Percentiles rank a stretch among this genome's conserved stretches.
Evolutionary conservation across 768 basidiomycete species (phyloP).

Genomic region (Cystoderma amianthinum): DNA sequence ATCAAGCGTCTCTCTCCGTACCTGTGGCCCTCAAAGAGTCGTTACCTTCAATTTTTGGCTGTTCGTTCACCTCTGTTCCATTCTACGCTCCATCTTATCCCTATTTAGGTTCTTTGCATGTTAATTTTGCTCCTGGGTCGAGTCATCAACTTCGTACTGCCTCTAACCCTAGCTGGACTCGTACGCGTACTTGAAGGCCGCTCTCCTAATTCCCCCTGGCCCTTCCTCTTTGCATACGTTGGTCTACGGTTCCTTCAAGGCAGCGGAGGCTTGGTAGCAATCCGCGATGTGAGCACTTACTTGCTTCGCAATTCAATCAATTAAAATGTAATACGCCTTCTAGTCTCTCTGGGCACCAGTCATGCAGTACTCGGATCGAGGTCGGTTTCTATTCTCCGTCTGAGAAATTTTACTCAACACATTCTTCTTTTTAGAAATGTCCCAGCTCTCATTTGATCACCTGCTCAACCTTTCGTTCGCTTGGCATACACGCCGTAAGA

Average conservation of each 20-base stretch:
- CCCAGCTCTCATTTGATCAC: slow-evolving; percentile 79
- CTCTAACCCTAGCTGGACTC: slow-evolving; percentile 63
- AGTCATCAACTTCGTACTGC: slow-evolving; percentile 67
- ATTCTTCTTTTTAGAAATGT: slow-evolving; percentile 56
- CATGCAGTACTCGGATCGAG: slow-evolving; percentile 81
- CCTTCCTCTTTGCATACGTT: slow-evolving; percentile 62
- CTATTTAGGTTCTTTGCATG: slow-evolving; percentile 53
- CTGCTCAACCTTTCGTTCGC: slow-evolving; percentile 80
- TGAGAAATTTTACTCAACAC: not conserved
- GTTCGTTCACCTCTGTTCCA: slow-evolving; percentile 25
- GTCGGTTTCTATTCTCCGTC: slow-evolving; percentile 25
- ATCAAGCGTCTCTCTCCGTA: slow-evolving; percentile 66
- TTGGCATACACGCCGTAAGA: slow-evolving; percentile 78
- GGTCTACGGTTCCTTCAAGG: slow-evolving; percentile 69
- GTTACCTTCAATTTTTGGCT: slow-evolving; percentile 63
- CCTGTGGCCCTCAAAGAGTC: slow-evolving; percentile 74
- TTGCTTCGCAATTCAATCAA: too few species aligned
- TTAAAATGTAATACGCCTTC: not conserved
- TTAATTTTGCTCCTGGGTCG: slow-evolving; percentile 68
- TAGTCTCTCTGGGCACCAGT: slow-evolving; percentile 81
- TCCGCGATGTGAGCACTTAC: slow-evolving; percentile 46
- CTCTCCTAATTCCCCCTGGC: slow-evolving; percentile 51
- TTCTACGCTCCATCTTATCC: not conserved
- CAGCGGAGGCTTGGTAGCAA: slow-evolving; percentile 65
- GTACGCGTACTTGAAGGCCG: slow-evolving; percentile 47